A percentile compares a stretch with the other conserved stretches of the same genome.
Conservation (phyloP, 805 yeast species). For the Diddensiella caesifluorescens region DNA sequence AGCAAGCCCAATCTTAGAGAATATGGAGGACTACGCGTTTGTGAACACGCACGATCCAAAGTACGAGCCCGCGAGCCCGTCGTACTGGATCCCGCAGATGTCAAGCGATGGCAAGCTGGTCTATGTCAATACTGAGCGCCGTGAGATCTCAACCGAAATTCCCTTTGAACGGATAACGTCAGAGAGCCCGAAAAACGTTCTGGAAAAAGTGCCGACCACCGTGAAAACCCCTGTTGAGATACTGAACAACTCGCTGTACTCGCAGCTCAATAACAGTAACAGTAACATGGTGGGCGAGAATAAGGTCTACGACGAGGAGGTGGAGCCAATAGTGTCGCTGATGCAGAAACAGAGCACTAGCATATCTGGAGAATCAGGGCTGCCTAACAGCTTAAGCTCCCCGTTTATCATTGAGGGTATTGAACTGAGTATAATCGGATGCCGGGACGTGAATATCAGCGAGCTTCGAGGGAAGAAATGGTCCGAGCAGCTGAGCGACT, state of each 20-base stretch:
- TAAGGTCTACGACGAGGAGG: not conserved
- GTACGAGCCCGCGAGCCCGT: conserved; percentile 12
- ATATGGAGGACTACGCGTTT: conserved; percentile 5
- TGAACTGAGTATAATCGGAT: not conserved
- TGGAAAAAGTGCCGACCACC: conserved; percentile 9
- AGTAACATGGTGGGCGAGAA: not conserved
- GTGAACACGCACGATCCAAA: conserved; percentile 12
- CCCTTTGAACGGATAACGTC: conserved; percentile 20
- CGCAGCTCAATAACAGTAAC: not conserved
- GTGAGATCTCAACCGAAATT: conserved; percentile 15
- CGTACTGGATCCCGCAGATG: conserved; percentile 34
- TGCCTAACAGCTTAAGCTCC: not conserved
- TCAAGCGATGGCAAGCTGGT: conserved; percentile 21
- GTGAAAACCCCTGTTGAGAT: conserved; percentile 11
- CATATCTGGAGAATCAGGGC: not conserved
- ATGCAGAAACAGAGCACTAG: not conserved
- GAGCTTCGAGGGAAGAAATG: conserved; percentile 9
- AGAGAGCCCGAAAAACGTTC: conserved; percentile 3
- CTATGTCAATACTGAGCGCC: conserved; percentile 19
- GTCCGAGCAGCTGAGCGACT: conserved; percentile 14
- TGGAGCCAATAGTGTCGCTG: not conserved
- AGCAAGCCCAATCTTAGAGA: not conserved
- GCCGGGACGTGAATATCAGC: not conserved
- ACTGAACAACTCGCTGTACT: conserved; percentile 3
- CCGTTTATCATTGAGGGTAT: conserved; percentile 1